Evolutionary conservation across 139 green algal genomes (phyloP).

Genomic region (Diplosphaera chodatii): DNA sequence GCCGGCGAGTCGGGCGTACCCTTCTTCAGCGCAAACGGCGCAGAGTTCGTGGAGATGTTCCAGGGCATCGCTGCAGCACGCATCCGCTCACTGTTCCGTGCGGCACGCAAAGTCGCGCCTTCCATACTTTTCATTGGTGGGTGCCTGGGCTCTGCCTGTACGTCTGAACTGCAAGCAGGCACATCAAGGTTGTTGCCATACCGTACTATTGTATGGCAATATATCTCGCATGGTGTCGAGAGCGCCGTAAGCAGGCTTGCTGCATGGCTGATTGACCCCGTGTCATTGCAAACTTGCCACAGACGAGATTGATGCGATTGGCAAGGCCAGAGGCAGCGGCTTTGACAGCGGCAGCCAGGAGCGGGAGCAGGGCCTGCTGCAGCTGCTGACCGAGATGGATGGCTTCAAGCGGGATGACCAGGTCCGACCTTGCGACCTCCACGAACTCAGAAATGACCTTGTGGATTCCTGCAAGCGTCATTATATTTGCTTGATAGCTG

Average conservation of each 20-base stretch:
- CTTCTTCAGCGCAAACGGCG: slow-evolving; percentile 64
- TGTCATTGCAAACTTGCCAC: slow-evolving; percentile 3
- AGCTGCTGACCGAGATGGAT: slow-evolving; percentile 72
- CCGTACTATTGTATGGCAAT: too few species aligned
- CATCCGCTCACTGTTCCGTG: slow-evolving; percentile 88
- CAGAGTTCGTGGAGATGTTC: slow-evolving; percentile 81
- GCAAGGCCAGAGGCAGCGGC: slow-evolving; percentile 49
- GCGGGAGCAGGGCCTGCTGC: slow-evolving; percentile 67
- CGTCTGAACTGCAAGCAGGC: background rate
- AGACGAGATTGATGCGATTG: slow-evolving; percentile 99
- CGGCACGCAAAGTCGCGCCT: slow-evolving; percentile 85
- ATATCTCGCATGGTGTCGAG: too few species aligned
- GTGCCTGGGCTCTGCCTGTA: background rate
- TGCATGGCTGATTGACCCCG: background rate
- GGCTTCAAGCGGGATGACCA: slow-evolving; percentile 38
- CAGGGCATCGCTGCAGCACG: slow-evolving; percentile 60
- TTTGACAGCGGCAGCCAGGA: slow-evolving; percentile 51
- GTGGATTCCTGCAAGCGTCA: too few species aligned
- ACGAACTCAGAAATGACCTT: too few species aligned
- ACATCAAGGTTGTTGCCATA: too few species aligned
- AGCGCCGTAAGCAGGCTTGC: too few species aligned
- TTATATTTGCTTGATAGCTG: too few species aligned
- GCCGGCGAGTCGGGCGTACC: slow-evolving; percentile 57
- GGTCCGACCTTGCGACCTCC: background rate
- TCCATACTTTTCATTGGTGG: slow-evolving; percentile 97